These are phyloP conservation scores for Bacidia rubella DNA, from an alignment of 495 filamentous ascomycete species.

Conservation along the genomic window DNA sequence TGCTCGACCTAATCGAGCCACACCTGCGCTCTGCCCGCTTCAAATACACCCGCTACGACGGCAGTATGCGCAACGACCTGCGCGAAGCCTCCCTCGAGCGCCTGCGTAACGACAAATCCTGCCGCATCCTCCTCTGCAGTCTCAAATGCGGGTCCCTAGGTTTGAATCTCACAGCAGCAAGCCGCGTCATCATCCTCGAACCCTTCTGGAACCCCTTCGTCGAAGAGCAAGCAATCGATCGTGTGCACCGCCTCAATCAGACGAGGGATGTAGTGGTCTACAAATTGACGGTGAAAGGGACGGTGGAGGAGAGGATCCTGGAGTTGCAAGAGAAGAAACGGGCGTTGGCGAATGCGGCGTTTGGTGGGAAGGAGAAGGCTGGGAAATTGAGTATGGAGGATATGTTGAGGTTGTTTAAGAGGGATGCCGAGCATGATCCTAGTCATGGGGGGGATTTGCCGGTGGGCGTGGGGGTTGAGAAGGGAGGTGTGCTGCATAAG, in stretches of 20 bases:
- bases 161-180: constrained; percentile 87
- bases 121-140: constrained; percentile 76
- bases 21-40: constrained; percentile 64
- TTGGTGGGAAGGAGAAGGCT: constrained; percentile 65
- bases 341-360: constrained; percentile 67
- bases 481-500: constrained; percentile 19
- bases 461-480: constrained; percentile 1
- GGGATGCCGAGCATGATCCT: constrained; percentile 47
- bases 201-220: constrained; percentile 99
- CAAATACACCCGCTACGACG: constrained; percentile 80
- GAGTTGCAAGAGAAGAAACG: constrained; percentile 88
- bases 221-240: constrained; percentile 97
- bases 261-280: constrained; percentile 88
- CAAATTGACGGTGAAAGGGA: constrained; percentile 70
- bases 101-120: constrained; percentile 56
- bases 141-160: constrained; percentile 87
- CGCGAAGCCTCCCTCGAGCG: constrained; percentile 73
- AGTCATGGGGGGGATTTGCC: constrained; percentile 24
- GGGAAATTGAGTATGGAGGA: constrained; percentile 80
- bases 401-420: constrained; percentile 78
- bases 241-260: constrained; percentile 91
- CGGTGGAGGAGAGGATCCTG: constrained; percentile 86
- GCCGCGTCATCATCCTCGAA: constrained; percentile 85
- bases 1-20: constrained; percentile 93
- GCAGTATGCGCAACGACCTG: constrained; percentile 84